Evolutionary conservation across 1,284 basidiomycete genomes (phyloP), one percentile per base, ranked within the genome.

Genomic region (Rhodotorula sp.): DNA sequence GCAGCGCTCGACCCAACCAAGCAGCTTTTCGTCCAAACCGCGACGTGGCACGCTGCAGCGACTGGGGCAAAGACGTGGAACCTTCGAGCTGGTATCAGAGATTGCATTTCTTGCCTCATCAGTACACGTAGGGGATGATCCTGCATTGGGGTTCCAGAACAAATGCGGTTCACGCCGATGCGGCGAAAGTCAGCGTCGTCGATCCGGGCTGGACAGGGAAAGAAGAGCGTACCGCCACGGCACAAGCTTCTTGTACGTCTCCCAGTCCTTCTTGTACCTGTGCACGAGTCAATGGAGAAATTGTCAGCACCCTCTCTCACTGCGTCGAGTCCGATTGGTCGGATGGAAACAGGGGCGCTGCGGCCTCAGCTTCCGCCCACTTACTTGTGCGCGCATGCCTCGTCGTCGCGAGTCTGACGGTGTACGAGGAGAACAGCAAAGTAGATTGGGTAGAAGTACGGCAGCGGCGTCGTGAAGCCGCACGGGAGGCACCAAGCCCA

Each of bases 401-500:
- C 93, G 77, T 98, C 95, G 80, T 99, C 96, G 53, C 96, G 86
- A 70, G 84, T 84, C 82, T 97, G 93, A 67, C 96, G 85, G 82
- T 99, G 96, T 37, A 94, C 84, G 69, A 99, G 88, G 42, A 99
- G 87, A 29, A 96, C 87, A 12, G 87, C 85, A 79, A 99, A 99
- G 84, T 95, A 83, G 72, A 84, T 81, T 55, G 93, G 86, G 80
- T 99, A 99, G 83, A 95, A 99, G 84, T 99, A 99, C 4, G 95
- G 94, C 79, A 99, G 85, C 12, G 95, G 95, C 0, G 93, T 93
- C 60, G 86, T 83, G 82, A 97, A 94, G 14, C 91, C 93, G 1
- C 93, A 95, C 0, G 96, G 93, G 22, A 99, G 85, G 76, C 89
- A 96, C 95, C 95, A 99, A 0, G 90, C 88, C 67, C 91, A 82